These are phyloP conservation scores for Eucalyptus polybractea DNA, from an alignment of 345 rosid species.

Conservation along the genomic window DNA sequence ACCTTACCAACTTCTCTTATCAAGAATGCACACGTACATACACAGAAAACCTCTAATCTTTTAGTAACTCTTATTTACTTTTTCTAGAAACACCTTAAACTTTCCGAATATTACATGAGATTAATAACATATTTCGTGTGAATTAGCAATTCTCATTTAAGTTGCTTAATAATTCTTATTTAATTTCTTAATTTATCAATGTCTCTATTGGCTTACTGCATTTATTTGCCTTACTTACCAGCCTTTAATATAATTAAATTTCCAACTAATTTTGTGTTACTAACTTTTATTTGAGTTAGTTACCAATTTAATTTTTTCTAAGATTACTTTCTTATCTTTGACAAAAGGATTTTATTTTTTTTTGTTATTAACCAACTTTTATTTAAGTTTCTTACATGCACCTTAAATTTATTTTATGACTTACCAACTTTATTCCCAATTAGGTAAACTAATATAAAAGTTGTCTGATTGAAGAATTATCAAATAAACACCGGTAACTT, in stretches of 20 bases:
- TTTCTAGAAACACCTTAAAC: not conserved
- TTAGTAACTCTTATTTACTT: not conserved
- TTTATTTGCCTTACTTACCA: not conserved
- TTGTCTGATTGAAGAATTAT: not conserved
- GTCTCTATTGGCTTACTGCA: not conserved
- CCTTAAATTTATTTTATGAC: not conserved
- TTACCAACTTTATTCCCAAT: not conserved
- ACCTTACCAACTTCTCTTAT: not conserved
- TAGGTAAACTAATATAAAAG: not conserved
- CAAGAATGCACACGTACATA: not conserved
- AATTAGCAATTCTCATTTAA: not conserved
- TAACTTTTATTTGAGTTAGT: not conserved
- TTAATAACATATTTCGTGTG: not conserved
- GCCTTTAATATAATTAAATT: not conserved
- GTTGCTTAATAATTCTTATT: not conserved
- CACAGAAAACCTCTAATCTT: not conserved
- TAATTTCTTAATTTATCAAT: not conserved
- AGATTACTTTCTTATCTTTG: not conserved
- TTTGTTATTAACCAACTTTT: not conserved
- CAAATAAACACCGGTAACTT: not conserved
- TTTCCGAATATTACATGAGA: not conserved
- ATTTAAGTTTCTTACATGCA: not conserved
- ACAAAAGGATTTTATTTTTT: not conserved
- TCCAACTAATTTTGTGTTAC: not conserved
- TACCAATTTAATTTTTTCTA: not conserved